These are phyloP conservation scores for Zizania palustris DNA, from an alignment of 202 grass and related monocot species.

Conservation along the genomic window DNA sequence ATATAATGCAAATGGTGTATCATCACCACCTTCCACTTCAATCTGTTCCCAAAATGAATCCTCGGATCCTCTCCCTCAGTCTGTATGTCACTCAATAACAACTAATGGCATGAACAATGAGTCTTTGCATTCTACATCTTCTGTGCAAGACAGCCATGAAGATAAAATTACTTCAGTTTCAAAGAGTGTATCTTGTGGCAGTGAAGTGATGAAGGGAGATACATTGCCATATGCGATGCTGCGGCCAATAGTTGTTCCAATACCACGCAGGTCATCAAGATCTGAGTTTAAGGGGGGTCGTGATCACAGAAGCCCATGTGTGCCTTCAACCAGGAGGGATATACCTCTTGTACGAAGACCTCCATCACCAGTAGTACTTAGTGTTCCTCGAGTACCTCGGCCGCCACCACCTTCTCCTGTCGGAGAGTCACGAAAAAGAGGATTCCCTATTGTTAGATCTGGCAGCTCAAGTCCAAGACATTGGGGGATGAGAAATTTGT, in stretches of 20 bases:
- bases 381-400: constrained; percentile 80
- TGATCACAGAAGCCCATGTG: constrained; percentile 87
- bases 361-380: constrained; percentile 91
- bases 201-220: constrained; percentile 75
- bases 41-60: constrained; percentile 58
- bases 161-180: constrained; percentile 54
- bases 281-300: constrained; percentile 77
- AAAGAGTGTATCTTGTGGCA: constrained; percentile 53
- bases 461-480: constrained; percentile 97
- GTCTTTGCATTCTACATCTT: constrained; percentile 45
- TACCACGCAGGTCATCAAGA: constrained; percentile 82
- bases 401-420: constrained; percentile 83
- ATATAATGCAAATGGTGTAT: constrained; percentile 60
- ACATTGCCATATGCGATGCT: constrained; percentile 90
- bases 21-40: constrained; percentile 63
- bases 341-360: constrained; percentile 75
- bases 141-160: constrained; percentile 58
- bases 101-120: constrained; percentile 56
- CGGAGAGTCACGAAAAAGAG: constrained; percentile 82
- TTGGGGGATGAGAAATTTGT: constrained; percentile 85
- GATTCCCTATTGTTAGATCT: constrained; percentile 90
- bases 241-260: constrained; percentile 86
- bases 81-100: constrained; percentile 51
- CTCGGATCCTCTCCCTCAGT: constrained; percentile 43
- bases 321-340: constrained; percentile 83